phyloP scores from a whole-genome alignment of 164 flowering plant species.

The Vitis amurensis region DNA sequence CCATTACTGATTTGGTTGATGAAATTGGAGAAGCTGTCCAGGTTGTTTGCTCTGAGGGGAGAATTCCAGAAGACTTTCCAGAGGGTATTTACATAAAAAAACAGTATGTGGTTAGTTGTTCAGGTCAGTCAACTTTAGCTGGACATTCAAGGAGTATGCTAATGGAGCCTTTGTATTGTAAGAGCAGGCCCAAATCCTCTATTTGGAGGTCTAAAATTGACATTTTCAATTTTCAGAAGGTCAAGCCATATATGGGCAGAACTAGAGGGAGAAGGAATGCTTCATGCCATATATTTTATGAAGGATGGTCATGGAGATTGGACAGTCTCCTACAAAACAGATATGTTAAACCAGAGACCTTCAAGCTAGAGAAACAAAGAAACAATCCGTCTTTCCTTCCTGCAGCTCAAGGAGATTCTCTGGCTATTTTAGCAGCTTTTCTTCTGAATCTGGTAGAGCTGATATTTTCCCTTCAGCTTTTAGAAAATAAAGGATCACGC shows the following conservation, averaged over 20 bases:
- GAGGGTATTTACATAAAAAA: conserved; percentile 41
- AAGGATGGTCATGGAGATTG: conserved; percentile 24
- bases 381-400: conserved; percentile 51
- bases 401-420: conserved; percentile 49
- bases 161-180: neutral
- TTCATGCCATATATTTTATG: conserved; percentile 56
- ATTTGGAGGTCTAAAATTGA: conserved; percentile 52
- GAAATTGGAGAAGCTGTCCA: conserved; percentile 24
- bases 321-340: conserved; percentile 56
- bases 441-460: conserved; percentile 37
- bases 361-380: conserved; percentile 40
- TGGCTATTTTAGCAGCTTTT: conserved; percentile 41
- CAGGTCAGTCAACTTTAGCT: too few relatives aligned
- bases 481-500: too few relatives aligned
- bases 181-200: conserved; percentile 63
- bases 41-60: conserved; percentile 21
- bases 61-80: conserved; percentile 31
- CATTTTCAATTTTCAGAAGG: conserved; percentile 48
- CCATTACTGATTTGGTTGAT: neutral
- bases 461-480: too few relatives aligned
- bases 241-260: conserved; percentile 44
- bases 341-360: conserved; percentile 52
- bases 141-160: conserved; percentile 4
- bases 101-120: conserved; percentile 15
- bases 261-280: conserved; percentile 77